These are phyloP conservation scores for Globisporangium spiculum DNA, from an alignment of 352 stramenopile species.

Conservation along the genomic window DNA sequence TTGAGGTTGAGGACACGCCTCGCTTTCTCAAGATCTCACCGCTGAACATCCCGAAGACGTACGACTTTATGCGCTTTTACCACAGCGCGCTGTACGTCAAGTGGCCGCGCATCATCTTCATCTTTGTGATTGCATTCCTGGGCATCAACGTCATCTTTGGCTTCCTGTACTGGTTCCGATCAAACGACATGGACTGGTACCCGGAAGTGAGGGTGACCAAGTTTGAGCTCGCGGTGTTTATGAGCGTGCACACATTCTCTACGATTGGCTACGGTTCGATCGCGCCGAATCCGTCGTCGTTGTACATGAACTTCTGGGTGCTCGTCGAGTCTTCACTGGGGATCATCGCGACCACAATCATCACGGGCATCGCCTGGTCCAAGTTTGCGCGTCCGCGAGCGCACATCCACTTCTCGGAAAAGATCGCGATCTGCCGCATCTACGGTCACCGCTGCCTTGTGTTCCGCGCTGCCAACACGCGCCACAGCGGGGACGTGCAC, in stretches of 20 bases:
- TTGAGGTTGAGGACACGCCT: conserved; percentile 78
- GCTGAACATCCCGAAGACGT: conserved; percentile 78
- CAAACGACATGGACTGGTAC: conserved; percentile 37
- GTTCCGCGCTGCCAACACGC: conserved; percentile 78
- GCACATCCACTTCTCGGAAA: conserved; percentile 80
- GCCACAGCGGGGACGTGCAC: conserved; percentile 75
- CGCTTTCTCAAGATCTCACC: conserved; percentile 71
- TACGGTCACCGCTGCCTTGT: conserved; percentile 76
- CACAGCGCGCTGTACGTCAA: conserved; percentile 68
- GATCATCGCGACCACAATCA: conserved; percentile 79
- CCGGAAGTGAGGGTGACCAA: conserved; percentile 40
- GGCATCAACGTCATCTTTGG: conserved; percentile 63
- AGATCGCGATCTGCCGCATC: conserved; percentile 65
- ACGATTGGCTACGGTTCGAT: conserved; percentile 84
- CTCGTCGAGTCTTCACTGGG: conserved; percentile 73
- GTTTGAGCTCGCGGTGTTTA: conserved; percentile 74
- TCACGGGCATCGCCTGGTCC: conserved; percentile 83
- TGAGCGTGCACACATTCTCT: conserved; percentile 80
- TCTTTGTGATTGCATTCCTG: conserved; percentile 72
- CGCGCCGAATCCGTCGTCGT: conserved; percentile 35
- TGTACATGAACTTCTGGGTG: conserved; percentile 81
- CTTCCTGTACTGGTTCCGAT: conserved; percentile 57
- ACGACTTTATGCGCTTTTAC: conserved; percentile 79
- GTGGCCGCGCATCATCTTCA: conserved; percentile 67
- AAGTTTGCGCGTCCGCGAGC: conserved; percentile 79